These are phyloP conservation scores for Rhododendron molle DNA, from an alignment of 148 eudicot species.

Conservation along the genomic window DNA sequence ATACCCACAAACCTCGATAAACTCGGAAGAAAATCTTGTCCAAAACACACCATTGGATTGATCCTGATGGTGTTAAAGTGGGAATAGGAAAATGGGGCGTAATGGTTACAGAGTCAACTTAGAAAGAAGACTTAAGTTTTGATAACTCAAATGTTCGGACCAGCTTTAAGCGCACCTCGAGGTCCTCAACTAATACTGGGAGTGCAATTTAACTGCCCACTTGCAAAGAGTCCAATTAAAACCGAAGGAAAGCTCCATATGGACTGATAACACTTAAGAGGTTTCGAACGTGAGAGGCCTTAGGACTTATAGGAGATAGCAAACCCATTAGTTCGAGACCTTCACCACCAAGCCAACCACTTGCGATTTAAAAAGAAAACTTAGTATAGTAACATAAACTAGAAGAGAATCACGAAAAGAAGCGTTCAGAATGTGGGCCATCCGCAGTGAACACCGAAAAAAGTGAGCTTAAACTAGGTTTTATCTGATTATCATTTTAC, in stretches of 20 bases:
- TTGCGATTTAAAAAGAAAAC: too few relatives aligned
- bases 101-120: background rate
- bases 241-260: background rate
- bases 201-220: background rate
- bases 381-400: background rate
- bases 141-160: too few relatives aligned
- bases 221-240: background rate
- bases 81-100: background rate
- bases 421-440: background rate
- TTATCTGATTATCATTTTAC: background rate
- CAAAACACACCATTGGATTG: background rate
- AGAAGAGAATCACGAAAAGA: background rate
- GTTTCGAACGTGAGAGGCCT: too few relatives aligned
- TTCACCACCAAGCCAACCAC: background rate
- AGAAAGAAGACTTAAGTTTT: too few relatives aligned
- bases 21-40: background rate
- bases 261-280: too few relatives aligned
- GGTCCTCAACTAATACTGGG: too few relatives aligned
- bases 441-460: background rate
- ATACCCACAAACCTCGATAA: background rate
- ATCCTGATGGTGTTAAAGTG: background rate
- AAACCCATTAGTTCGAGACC: background rate
- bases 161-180: background rate
- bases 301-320: background rate
- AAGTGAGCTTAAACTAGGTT: background rate